Conservation (phyloP, 768 basidiomycete species). For the Tremella mesenterica region DNA sequence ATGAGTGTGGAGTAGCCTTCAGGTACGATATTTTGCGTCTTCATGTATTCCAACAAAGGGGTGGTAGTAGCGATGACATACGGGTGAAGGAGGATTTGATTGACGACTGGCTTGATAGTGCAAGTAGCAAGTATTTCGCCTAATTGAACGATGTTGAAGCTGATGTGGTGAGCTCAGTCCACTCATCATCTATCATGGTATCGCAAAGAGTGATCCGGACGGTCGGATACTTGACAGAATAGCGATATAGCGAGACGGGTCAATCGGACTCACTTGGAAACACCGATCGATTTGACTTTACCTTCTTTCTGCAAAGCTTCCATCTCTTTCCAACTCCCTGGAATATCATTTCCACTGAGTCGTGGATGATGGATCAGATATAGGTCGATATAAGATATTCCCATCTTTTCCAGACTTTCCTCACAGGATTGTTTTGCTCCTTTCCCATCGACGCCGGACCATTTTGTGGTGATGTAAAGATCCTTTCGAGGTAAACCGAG, state of each 20-base stretch:
- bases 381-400: conserved; percentile 30
- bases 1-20: conserved; percentile 32
- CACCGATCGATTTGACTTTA: conserved; percentile 31
- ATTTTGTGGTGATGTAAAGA: conserved; percentile 40
- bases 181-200: too few relatives aligned
- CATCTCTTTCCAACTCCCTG: conserved; percentile 33
- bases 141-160: conserved; percentile 26
- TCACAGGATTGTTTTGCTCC: conserved; percentile 48
- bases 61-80: conserved; percentile 21
- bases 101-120: conserved; percentile 30
- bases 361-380: conserved; percentile 31
- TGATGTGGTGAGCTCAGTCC: conserved; percentile 5
- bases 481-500: conserved; percentile 28
- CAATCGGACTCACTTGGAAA: conserved; percentile 43
- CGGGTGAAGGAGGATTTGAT: conserved; percentile 35
- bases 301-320: conserved; percentile 28
- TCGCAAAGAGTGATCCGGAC: background rate
- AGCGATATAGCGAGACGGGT: background rate
- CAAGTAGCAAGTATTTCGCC: conserved; percentile 19
- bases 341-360: conserved; percentile 23
- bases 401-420: conserved; percentile 52
- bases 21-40: conserved; percentile 24
- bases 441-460: conserved; percentile 21
- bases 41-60: conserved; percentile 20
- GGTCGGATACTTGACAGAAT: background rate